Evolutionary conservation across 2,329 filamentous ascomycete species (phyloP), one percentile per base, ranked within the genome.

Genomic region (Colletotrichum tofieldiae): DNA sequence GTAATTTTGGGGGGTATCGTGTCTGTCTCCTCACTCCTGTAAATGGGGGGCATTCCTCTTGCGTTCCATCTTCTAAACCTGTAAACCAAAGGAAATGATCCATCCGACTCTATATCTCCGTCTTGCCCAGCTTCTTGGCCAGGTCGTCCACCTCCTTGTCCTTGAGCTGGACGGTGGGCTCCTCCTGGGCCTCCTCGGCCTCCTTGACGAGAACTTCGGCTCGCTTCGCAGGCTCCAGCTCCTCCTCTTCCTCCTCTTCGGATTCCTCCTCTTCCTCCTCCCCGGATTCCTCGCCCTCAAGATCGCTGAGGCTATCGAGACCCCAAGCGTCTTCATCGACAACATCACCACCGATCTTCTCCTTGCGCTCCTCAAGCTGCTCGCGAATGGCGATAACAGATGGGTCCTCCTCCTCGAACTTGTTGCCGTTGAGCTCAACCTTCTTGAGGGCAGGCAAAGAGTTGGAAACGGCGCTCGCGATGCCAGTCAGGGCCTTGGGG

Each of bases 341-440:
- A 35, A 89, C 78, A 68, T 91, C 88, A 20, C 92, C 92, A 37
- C 87, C 92, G 4, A 90, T 78, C 76, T 93, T 91, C 80, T 96
- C 93, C 84, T 95, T 95, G 75, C 95, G 91, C 78, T 90, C 88
- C 71, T 94, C 92, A 35, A 98, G 86, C 37, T 96, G 85, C 63
- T 91, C 89, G 75, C 91, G 90, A 56, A 98, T 86, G 29, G 86
- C 86, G 73, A 90, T 83, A 52, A 98, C 88, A 37, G 90, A 90
- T 58, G 89, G 86, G 77, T 98, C 94, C 3, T 97, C 94, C 81
- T 98, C 95, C 11, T 89, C 86, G 77, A 99, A 98, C 80, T 94
- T 96, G 86, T 99, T 99, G 62, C 96, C 96, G 81, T 99, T 98
- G 76, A 99, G 86, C 84, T 98, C 96, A 61, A 99, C 90, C 77